Conservation (phyloP, 176 grass and related monocot genomes). For the Cenchrus americanus region DNA sequence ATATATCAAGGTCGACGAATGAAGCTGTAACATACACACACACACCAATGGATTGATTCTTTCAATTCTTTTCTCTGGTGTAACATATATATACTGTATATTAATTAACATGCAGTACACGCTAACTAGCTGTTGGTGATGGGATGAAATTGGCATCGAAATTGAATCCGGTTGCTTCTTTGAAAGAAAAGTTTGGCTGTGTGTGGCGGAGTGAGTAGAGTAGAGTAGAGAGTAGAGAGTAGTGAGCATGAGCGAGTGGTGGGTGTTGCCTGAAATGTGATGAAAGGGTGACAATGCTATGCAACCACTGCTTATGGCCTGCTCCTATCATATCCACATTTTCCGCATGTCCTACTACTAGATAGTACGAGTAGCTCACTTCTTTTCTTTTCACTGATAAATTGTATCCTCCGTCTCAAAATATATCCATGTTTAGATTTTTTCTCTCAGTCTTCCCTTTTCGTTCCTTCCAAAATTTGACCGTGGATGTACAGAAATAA, state of each 20-base stretch:
- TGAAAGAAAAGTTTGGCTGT: conserved; percentile 30
- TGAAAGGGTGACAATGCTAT: conserved; percentile 26
- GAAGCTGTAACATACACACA: conserved; percentile 47
- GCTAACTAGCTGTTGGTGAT: neutral
- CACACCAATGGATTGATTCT: conserved; percentile 32
- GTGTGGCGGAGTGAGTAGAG: neutral
- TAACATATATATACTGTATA: conserved; percentile 16
- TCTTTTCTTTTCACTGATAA: neutral
- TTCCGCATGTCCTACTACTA: conserved; percentile 17
- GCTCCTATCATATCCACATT: conserved; percentile 22
- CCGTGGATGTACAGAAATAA: no score
- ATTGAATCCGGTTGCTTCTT: neutral
- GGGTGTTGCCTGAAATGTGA: conserved; percentile 53
- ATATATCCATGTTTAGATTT: no score
- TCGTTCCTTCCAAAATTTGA: no score
- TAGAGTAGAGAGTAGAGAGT: conserved; percentile 4
- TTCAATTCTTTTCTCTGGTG: conserved; percentile 59
- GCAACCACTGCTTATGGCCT: conserved; percentile 12
- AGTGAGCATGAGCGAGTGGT: conserved; percentile 38
- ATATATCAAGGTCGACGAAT: conserved; percentile 2
- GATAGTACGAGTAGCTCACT: neutral
- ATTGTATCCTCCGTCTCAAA: no score
- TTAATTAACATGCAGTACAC: conserved; percentile 1
- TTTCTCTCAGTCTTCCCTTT: no score
- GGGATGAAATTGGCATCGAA: conserved; percentile 20